Conservation (phyloP, 2,329 filamentous ascomycete species). For the Didymellaceae sp. region DNA sequence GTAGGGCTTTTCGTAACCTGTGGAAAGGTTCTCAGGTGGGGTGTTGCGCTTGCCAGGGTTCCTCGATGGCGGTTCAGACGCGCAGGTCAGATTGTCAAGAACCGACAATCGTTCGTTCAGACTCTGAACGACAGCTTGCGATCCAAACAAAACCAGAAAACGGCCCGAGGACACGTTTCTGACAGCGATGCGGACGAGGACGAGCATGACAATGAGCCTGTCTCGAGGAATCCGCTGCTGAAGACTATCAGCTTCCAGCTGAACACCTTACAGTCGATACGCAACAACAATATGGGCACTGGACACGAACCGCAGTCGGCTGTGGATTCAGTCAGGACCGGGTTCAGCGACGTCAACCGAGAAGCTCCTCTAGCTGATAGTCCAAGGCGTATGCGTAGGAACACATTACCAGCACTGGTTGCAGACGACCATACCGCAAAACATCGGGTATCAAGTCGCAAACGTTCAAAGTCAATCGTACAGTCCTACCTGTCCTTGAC, state of each 20-base stretch:
- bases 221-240: constrained; percentile 26
- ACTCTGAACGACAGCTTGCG: constrained; percentile 47
- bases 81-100: constrained; percentile 53
- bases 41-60: constrained; percentile 82
- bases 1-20: constrained; percentile 76
- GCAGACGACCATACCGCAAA: constrained; percentile 30
- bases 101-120: constrained; percentile 53
- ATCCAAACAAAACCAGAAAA: constrained; percentile 33
- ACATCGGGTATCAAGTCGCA: constrained; percentile 31
- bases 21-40: constrained; percentile 78
- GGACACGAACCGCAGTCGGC: constrained; percentile 38
- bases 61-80: constrained; percentile 88
- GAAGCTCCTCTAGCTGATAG: constrained; percentile 6
- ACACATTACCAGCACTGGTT: constrained; percentile 41
- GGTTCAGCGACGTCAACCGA: constrained; percentile 18
- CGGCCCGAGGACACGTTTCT: constrained; percentile 12
- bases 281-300: constrained; percentile 18
- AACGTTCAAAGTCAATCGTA: constrained; percentile 41
- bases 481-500: constrained; percentile 83
- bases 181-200: constrained; percentile 59
- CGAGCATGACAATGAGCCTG: constrained; percentile 50
- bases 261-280: constrained; percentile 24
- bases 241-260: constrained; percentile 37
- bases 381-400: constrained; percentile 36
- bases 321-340: constrained; percentile 33